Base-by-base conservation (phyloP, 768 basidiomycete genomes). In the Dioszegia crocea region DNA sequence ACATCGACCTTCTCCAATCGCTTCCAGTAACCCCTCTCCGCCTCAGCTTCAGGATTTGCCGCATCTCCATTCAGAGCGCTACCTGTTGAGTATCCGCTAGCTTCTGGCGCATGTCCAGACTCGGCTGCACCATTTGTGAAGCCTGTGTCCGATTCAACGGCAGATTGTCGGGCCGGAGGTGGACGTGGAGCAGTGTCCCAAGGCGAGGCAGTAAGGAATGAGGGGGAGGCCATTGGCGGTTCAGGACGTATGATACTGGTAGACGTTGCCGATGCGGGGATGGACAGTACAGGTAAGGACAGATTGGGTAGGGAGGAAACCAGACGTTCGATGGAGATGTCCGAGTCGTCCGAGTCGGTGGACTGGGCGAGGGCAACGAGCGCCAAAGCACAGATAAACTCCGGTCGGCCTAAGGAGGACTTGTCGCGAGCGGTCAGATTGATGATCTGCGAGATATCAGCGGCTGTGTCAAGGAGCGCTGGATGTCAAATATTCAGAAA, bases 321-420 rank as follows among this genome's bases (percentile, higher is more conserved):
- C 6, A 74, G 63, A 11, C 46, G 41, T 41, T 71, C 67, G 41
- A 74, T 63, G 29, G 66, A 64, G 38, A 71, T 57, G 9, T 64
- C 66, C 1, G 43, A 31, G 19, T 60, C 57, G 14, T 21, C 30
- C 10, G 24, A 36, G 3, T 49, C 49, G 27, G 59, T 38, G 9
- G 71, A 64, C 76, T 97, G 92, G 4, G 89, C 89, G 3, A 94
- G 80, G 1, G 89, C 89, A 44, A 89, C 89, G 14, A 97, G 81
- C 11, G 89, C 90, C 24, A 97, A 78, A 10, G 91, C 89, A 11
- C 93, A 88, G 74, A 88, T 93, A 80, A 94, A 93, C 72, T 97
- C 92, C 57, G 87, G 84, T 65, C 85, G 89, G 8, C 89, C 89
- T 36, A 97, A 87, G n/a, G 63, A 56, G 2, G 63, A 57, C 27